Evolutionary conservation across 805 yeast genomes (phyloP).

Genomic region (Spathaspora boniae): DNA sequence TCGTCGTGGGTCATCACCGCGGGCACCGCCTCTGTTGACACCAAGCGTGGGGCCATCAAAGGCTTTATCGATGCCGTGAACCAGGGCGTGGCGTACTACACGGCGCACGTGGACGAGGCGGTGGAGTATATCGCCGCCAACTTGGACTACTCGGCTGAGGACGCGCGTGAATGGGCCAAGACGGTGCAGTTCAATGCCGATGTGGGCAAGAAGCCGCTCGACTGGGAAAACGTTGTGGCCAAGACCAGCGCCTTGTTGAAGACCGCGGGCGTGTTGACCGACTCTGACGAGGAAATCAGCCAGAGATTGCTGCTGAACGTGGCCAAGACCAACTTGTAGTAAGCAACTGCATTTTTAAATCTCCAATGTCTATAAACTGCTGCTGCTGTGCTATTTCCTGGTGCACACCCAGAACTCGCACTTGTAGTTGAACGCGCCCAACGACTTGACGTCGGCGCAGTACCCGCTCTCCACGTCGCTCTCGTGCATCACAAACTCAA

Average conservation of each 20-base stretch:
- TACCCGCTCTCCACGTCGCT: slow-evolving; percentile 48
- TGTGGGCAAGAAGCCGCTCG: slow-evolving; percentile 35
- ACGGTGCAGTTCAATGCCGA: slow-evolving; percentile 63
- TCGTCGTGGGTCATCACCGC: slow-evolving; percentile 87
- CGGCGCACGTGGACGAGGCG: slow-evolving; percentile 58
- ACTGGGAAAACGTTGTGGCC: slow-evolving; percentile 48
- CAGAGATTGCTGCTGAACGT: slow-evolving; percentile 24
- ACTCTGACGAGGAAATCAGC: slow-evolving; percentile 21
- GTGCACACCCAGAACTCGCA: slow-evolving; percentile 70
- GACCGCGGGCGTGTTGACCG: slow-evolving; percentile 58
- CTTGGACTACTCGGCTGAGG: slow-evolving; percentile 72
- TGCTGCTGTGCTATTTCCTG: slow-evolving; percentile 13
- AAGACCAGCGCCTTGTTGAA: slow-evolving; percentile 57
- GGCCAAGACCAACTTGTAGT: slow-evolving; percentile 6
- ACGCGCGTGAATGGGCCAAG: slow-evolving; percentile 77
- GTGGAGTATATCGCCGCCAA: slow-evolving; percentile 59
- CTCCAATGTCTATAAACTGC: not conserved
- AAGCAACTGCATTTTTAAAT: not conserved
- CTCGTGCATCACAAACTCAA: slow-evolving; percentile 44
- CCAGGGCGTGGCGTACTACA: slow-evolving; percentile 67
- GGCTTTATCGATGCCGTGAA: slow-evolving; percentile 54
- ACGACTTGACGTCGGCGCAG: slow-evolving; percentile 45
- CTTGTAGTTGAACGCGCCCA: slow-evolving; percentile 55
- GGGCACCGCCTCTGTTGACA: slow-evolving; percentile 33
- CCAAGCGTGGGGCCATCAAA: slow-evolving; percentile 18